These are phyloP conservation scores for Rhizopus arrhizus DNA, from an alignment of 371 early-diverging fungal species.

Conservation along the genomic window DNA sequence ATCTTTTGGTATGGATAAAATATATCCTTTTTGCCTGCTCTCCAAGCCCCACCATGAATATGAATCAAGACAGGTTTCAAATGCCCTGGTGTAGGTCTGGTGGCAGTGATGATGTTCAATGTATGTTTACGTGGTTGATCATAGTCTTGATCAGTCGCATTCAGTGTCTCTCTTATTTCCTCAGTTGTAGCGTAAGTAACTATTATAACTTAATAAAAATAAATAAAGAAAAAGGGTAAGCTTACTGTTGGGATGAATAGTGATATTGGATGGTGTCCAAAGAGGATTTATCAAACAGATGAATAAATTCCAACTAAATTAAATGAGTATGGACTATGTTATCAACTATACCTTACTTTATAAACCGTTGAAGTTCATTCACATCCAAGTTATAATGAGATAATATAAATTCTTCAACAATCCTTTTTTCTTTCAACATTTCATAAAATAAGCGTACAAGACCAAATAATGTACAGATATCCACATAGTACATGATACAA, in stretches of 20 bases:
- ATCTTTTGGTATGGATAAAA: conserved; percentile 47
- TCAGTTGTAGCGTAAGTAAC: conserved; percentile 61
- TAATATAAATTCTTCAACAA: conserved; percentile 18
- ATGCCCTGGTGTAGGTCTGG: conserved; percentile 8
- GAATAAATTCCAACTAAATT: conserved; percentile 3
- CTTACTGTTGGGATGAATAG: conserved; percentile 57
- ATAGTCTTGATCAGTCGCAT: conserved; percentile 26
- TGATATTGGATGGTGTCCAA: conserved; percentile 42
- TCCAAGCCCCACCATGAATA: conserved; percentile 71
- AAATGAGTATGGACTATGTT: no score
- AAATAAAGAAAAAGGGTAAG: background rate
- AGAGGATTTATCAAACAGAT: conserved; percentile 49
- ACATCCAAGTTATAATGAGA: conserved; percentile 4
- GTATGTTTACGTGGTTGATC: conserved; percentile 41
- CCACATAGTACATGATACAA: conserved; percentile 22
- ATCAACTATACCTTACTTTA: conserved; percentile 6
- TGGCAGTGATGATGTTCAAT: conserved; percentile 47
- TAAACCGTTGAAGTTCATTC: conserved; percentile 13
- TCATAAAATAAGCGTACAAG: conserved; percentile 26
- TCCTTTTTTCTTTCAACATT: conserved; percentile 24
- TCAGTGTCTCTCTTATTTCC: conserved; percentile 50
- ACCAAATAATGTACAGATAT: conserved; percentile 27
- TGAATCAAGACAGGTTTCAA: conserved; percentile 59
- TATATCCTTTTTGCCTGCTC: conserved; percentile 48
- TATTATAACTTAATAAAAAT: conserved; percentile 10